These are phyloP conservation scores for Volvox africanus DNA, from an alignment of 139 green algal species.

Conservation along the genomic window DNA sequence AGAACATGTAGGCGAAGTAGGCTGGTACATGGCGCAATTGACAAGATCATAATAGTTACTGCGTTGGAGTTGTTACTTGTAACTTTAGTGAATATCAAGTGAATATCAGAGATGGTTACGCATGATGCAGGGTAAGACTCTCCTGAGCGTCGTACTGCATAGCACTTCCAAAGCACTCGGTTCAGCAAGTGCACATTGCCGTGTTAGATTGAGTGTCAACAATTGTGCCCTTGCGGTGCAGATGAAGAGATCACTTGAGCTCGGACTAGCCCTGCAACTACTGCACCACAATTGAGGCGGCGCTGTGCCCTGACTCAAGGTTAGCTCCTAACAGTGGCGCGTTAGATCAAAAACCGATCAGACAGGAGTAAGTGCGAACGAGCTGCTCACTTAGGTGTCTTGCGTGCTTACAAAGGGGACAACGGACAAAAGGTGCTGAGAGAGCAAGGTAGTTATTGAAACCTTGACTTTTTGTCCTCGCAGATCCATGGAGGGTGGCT, in stretches of 20 bases:
- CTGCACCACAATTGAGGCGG: not conserved
- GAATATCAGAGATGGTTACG: too few relatives aligned
- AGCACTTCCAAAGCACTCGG: too few relatives aligned
- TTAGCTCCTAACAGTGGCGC: not conserved
- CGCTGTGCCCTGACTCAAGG: not conserved
- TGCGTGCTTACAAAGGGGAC: not conserved
- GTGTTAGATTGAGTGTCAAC: not conserved
- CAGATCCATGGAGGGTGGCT: constrained; percentile 10
- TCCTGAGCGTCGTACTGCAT: too few relatives aligned
- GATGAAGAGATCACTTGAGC: constrained; percentile 1
- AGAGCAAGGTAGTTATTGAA: constrained; percentile 3
- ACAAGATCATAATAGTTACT: too few relatives aligned
- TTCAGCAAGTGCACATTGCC: too few relatives aligned
- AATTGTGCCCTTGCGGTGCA: not conserved
- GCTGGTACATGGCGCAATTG: too few relatives aligned
- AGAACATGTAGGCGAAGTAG: too few relatives aligned
- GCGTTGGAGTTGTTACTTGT: too few relatives aligned
- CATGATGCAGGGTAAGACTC: too few relatives aligned
- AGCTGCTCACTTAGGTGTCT: not conserved
- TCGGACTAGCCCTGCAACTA: not conserved
- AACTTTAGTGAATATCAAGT: too few relatives aligned
- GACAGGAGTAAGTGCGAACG: not conserved
- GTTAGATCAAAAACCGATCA: constrained; percentile 5
- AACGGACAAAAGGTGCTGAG: constrained; percentile 7
- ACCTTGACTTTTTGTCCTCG: not conserved